Conservation (phyloP, 2,329 filamentous ascomycete genomes). For the Curvularia sp. region DNA sequence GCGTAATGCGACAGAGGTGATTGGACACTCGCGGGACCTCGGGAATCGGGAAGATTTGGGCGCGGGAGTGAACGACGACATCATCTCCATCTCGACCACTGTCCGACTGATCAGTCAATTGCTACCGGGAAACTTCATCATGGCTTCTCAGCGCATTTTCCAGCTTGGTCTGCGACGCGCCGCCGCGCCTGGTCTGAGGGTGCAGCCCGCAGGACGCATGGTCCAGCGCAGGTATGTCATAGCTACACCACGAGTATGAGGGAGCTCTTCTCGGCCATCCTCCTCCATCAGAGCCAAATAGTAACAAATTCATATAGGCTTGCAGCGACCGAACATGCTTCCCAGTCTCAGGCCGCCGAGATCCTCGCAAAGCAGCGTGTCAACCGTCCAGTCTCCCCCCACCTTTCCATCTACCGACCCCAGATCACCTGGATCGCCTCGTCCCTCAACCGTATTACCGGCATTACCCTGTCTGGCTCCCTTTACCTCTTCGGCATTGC, state of each 20-base stretch:
- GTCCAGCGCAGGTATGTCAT: conserved; percentile 58
- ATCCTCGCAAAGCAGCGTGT: conserved; percentile 84
- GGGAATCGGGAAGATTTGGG: conserved; percentile 34
- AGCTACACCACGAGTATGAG: conserved; percentile 17
- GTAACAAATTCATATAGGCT: conserved; percentile 40
- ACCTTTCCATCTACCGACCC: conserved; percentile 84
- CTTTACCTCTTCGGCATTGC: conserved; percentile 81
- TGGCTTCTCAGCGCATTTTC: conserved; percentile 57
- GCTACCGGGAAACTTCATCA: conserved; percentile 27
- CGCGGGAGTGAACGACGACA: conserved; percentile 27
- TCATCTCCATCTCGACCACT: conserved; percentile 37
- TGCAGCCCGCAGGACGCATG: conserved; percentile 49
- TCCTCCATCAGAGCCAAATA: conserved; percentile 8
- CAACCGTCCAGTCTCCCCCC: conserved; percentile 80
- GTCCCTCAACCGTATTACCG: conserved; percentile 84
- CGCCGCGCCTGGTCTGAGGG: conserved; percentile 52
- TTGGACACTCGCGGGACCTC: conserved; percentile 39
- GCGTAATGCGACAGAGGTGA: conserved; percentile 22
- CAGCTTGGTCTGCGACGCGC: conserved; percentile 54
- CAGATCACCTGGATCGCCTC: conserved; percentile 85
- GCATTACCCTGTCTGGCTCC: conserved; percentile 70
- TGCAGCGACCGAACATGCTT: conserved; percentile 65
- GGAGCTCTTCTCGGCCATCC: conserved; percentile 8
- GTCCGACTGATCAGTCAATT: conserved; percentile 29
- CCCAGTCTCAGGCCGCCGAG: conserved; percentile 60